These are phyloP conservation scores for Flammula alnicola DNA, from an alignment of 1,284 basidiomycete genomes.

Conservation along the genomic window DNA sequence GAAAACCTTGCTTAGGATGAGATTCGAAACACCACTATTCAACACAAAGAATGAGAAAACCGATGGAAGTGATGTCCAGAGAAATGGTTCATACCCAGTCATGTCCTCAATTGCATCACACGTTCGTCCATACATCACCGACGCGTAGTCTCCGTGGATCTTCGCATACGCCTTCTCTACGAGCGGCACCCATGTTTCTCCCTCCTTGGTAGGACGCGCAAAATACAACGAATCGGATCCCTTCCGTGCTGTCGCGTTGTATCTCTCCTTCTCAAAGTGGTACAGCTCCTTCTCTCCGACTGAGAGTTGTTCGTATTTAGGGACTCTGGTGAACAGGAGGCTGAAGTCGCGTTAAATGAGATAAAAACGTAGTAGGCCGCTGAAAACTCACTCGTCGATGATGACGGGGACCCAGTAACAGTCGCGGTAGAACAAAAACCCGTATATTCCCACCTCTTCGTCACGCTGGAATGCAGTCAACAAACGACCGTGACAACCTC, in stretches of 20 bases:
- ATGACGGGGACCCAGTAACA: slow-evolving; percentile 42
- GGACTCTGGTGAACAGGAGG: slow-evolving; percentile 47
- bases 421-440: slow-evolving; percentile 52
- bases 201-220: slow-evolving; percentile 45
- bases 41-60: background rate
- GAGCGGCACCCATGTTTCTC: slow-evolving; percentile 58
- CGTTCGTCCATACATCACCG: slow-evolving; percentile 45
- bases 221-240: slow-evolving; percentile 49
- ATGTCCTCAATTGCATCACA: slow-evolving; percentile 57
- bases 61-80: too few relatives aligned
- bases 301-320: slow-evolving; percentile 49
- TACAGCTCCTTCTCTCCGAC: slow-evolving; percentile 41
- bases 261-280: slow-evolving; percentile 47
- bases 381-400: slow-evolving; percentile 37
- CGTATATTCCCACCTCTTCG: slow-evolving; percentile 49
- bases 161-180: slow-evolving; percentile 60
- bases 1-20: slow-evolving; percentile 41
- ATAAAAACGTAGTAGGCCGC: background rate
- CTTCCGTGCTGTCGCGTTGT: slow-evolving; percentile 45
- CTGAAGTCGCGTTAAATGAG: slow-evolving; percentile 24
- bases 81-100: slow-evolving; percentile 42
- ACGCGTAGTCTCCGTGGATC: slow-evolving; percentile 52
- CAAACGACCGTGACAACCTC: background rate
- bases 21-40: slow-evolving; percentile 47
- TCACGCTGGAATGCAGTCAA: slow-evolving; percentile 15